Percentiles rank a stretch among this genome's conserved stretches.
Evolutionary conservation across 2,329 filamentous ascomycete species (phyloP).

Genomic region (Talaromyces albobiverticillius): DNA sequence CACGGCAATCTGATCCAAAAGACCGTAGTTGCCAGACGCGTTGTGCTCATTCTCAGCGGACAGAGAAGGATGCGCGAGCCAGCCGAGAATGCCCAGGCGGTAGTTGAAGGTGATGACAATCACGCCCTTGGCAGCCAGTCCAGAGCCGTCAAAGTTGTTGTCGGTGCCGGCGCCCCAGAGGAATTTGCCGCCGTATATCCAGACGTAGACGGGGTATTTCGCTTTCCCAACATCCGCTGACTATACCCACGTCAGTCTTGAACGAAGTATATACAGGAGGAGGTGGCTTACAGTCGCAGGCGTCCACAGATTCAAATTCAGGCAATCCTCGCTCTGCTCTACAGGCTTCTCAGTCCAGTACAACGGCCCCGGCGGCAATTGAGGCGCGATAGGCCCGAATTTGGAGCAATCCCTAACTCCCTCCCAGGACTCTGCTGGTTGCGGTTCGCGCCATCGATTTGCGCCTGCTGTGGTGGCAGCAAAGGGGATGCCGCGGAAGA

Average conservation of each 20-base stretch:
- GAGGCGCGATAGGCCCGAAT: neutral
- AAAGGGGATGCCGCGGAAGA: conserved; percentile 23
- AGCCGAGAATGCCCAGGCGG: conserved; percentile 23
- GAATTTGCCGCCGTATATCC: conserved; percentile 62
- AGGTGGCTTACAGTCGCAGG: neutral
- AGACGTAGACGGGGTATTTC: conserved; percentile 63
- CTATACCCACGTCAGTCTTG: no score
- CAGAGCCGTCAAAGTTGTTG: conserved; percentile 40
- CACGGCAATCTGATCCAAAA: conserved; percentile 18
- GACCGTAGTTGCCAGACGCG: conserved; percentile 18
- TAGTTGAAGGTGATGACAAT: conserved; percentile 22
- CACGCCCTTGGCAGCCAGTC: neutral
- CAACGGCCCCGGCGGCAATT: neutral
- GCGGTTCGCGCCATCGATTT: conserved; percentile 24
- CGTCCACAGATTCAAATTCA: neutral
- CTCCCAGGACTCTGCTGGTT: conserved; percentile 21
- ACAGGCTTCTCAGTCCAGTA: neutral
- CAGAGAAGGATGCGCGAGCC: conserved; percentile 14
- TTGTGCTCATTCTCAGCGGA: neutral
- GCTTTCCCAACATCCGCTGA: conserved; percentile 25
- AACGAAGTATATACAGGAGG: no score
- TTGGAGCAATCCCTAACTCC: neutral
- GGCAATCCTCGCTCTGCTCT: conserved; percentile 10
- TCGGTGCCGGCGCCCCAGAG: conserved; percentile 58
- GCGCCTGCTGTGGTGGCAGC: conserved; percentile 24